Conservation (phyloP, 306 rosid species). For the Amphicarpaea edgeworthii region DNA sequence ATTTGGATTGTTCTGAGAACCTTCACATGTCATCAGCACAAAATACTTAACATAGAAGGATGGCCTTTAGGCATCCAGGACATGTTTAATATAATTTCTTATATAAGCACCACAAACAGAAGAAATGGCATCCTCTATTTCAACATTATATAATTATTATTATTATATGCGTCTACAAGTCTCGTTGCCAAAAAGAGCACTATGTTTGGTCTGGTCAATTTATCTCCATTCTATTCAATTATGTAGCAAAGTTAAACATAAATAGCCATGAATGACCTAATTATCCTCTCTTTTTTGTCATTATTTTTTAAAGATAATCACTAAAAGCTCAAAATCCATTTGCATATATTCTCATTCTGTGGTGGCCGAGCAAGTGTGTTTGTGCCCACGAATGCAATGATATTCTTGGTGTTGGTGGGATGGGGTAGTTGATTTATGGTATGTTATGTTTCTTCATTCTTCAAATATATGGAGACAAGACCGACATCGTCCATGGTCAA, state of each 20-base stretch:
- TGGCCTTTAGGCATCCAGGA: slow-evolving; percentile 7
- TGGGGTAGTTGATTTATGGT: slow-evolving; percentile 18
- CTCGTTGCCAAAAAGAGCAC: slow-evolving; percentile 7
- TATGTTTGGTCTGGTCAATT: slow-evolving; percentile 25
- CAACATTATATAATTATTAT: not conserved
- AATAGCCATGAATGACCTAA: not conserved
- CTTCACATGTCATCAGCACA: slow-evolving; percentile 30
- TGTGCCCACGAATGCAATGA: slow-evolving; percentile 31
- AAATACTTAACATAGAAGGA: slow-evolving; percentile 32
- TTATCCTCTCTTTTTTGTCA: not conserved
- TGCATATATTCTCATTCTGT: slow-evolving; percentile 45
- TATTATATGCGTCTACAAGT: not conserved
- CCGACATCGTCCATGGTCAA: slow-evolving; percentile 36
- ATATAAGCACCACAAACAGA: slow-evolving; percentile 24
- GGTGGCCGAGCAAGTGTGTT: slow-evolving; percentile 37
- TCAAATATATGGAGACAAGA: slow-evolving; percentile 30
- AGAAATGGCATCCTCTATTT: slow-evolving; percentile 38
- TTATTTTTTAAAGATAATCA: not conserved
- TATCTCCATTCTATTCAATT: slow-evolving; percentile 8
- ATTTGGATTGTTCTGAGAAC: slow-evolving; percentile 45
- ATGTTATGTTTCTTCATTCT: not conserved
- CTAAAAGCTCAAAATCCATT: not conserved
- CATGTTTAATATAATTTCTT: not conserved
- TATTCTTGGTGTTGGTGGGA: slow-evolving; percentile 28
- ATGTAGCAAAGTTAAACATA: not conserved